phyloP scores from a whole-genome alignment of 371 early-diverging fungal species.

The Fennellomyces sp. region DNA sequence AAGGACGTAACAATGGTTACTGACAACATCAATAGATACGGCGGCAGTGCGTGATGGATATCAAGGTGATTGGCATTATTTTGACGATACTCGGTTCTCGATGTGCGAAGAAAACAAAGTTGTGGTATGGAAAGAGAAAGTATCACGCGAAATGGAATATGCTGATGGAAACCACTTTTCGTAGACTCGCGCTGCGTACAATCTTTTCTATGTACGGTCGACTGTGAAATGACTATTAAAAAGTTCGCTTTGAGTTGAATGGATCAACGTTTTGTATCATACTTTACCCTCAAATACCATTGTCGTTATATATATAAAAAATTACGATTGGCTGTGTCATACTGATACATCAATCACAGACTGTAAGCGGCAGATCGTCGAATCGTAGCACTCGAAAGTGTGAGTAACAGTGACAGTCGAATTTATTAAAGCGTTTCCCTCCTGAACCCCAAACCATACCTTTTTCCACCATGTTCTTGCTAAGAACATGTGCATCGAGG shows the following conservation, averaged over 20 bases:
- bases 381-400: no score
- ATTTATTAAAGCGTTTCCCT: no score
- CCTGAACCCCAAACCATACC: no score
- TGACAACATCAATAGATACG: constrained; percentile 60
- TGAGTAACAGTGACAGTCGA: no score
- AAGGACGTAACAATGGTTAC: not conserved
- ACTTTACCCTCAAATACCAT: not conserved
- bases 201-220: constrained; percentile 28
- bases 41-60: constrained; percentile 84
- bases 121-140: constrained; percentile 39
- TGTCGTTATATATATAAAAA: no score
- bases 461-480: constrained; percentile 35
- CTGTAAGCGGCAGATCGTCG: no score
- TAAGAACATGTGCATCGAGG: constrained; percentile 20
- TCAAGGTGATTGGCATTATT: constrained; percentile 86
- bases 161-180: not conserved
- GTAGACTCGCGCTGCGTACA: constrained; percentile 30
- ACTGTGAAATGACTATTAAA: constrained; percentile 25
- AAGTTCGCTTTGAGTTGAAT: no score
- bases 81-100: constrained; percentile 90
- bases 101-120: constrained; percentile 67
- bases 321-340: no score
- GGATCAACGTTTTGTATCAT: not conserved
- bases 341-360: no score
- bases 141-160: not conserved